Percentiles rank a stretch among this genome's conserved stretches.
phyloP scores from a whole-genome alignment of 2,329 filamentous ascomycete genomes.

The Aspergillus pseudotamarii region DNA sequence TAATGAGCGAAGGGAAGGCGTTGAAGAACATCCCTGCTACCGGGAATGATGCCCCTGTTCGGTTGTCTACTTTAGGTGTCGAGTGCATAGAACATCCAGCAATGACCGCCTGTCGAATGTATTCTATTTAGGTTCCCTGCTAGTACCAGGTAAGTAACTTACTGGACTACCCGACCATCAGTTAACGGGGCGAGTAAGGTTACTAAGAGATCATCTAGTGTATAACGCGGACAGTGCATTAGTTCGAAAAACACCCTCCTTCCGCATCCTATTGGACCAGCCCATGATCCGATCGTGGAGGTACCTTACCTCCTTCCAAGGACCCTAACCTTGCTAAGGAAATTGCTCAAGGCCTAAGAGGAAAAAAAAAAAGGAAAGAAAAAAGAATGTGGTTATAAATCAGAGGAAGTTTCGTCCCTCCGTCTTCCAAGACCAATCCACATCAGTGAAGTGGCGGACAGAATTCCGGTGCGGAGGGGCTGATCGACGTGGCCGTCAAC shows the following conservation, averaged over 20 bases:
- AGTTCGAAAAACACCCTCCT: background rate
- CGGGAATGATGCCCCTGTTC: background rate
- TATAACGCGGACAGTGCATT: slow-evolving; percentile 9
- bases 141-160: background rate
- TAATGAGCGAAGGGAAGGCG: background rate
- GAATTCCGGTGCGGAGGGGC: slow-evolving; percentile 5
- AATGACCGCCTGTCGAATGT: background rate
- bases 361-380: too few species aligned
- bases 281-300: slow-evolving; percentile 11
- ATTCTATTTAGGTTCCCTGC: background rate
- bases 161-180: background rate
- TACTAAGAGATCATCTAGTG: background rate
- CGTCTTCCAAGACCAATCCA: background rate
- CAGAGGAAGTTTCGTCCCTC: background rate
- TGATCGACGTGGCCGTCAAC: slow-evolving; percentile 8
- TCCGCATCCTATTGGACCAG: slow-evolving; percentile 3
- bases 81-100: background rate
- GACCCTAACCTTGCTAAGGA: slow-evolving; percentile 4
- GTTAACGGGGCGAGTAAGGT: background rate
- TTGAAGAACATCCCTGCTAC: background rate
- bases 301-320: slow-evolving; percentile 11
- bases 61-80: background rate
- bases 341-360: slow-evolving; percentile 6
- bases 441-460: background rate
- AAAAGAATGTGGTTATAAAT: too few species aligned